Evolutionary conservation across 1,284 basidiomycete genomes (phyloP).

Genomic region (Microbotryum lychnidis-dioicae): DNA sequence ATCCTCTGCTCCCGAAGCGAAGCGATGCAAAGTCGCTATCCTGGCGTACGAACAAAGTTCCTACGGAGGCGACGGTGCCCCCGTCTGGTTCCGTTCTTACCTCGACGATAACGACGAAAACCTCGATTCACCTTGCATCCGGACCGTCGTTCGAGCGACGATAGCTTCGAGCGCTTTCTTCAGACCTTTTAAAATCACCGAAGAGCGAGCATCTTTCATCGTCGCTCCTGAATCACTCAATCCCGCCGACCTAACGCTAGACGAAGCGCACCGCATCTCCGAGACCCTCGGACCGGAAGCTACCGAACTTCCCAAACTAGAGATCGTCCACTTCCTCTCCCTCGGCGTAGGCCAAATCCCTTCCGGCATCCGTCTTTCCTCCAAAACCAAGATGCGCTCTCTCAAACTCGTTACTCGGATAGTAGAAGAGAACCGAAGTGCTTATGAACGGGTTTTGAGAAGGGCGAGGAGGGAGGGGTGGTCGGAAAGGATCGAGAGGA

Average conservation of each 20-base stretch:
- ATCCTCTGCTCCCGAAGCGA: background rate
- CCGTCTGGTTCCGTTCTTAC: constrained; percentile 1
- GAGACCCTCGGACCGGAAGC: background rate
- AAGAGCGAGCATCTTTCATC: background rate
- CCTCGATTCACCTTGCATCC: constrained; percentile 5
- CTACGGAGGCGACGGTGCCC: background rate
- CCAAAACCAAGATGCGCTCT: background rate
- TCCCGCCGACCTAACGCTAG: constrained; percentile 4
- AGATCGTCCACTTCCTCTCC: constrained; percentile 8
- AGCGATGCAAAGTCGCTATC: constrained; percentile 1
- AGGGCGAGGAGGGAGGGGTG: background rate
- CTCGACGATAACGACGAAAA: constrained; percentile 1
- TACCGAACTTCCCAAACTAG: too few species aligned
- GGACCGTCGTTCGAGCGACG: constrained; percentile 21
- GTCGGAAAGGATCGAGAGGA: background rate
- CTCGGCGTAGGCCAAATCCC: constrained; percentile 11
- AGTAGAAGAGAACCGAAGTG: background rate
- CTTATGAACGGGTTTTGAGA: background rate
- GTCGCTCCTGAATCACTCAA: constrained; percentile 9
- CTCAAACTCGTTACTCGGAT: background rate
- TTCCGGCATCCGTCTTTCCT: background rate
- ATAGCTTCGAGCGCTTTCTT: constrained; percentile 19
- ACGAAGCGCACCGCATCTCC: background rate
- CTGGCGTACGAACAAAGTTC: constrained; percentile 1
- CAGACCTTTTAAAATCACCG: constrained; percentile 2